Evolutionary conservation across 352 stramenopile genomes (phyloP).

Genomic region (Phytopythium aichiense): DNA sequence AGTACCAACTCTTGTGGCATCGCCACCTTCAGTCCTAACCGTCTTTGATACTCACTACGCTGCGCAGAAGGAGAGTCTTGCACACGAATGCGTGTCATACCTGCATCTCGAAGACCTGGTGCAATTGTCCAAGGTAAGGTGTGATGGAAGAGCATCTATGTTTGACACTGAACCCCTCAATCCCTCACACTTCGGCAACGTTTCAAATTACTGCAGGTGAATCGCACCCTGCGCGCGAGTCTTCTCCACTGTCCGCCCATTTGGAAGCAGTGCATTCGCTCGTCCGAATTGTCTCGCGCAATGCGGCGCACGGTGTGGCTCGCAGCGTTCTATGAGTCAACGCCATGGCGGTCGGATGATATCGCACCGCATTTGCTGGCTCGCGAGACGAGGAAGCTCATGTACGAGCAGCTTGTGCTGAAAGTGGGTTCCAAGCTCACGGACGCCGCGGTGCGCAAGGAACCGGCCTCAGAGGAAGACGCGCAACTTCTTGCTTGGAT

Average conservation of each 20-base stretch:
- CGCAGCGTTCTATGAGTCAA: constrained; percentile 52
- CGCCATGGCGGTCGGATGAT: constrained; percentile 36
- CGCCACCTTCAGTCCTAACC: background rate
- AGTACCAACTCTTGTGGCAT: background rate
- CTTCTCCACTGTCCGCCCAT: constrained; percentile 43
- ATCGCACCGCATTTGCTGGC: constrained; percentile 38
- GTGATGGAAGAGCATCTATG: background rate
- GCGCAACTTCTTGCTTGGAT: constrained; percentile 63
- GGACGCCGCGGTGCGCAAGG: constrained; percentile 18
- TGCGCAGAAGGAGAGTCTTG: constrained; percentile 24
- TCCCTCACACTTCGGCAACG: background rate
- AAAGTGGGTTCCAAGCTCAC: constrained; percentile 47
- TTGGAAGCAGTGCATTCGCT: constrained; percentile 74
- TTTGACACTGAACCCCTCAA: background rate
- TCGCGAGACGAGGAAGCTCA: constrained; percentile 32
- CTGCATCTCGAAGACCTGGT: constrained; percentile 34
- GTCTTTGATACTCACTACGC: background rate
- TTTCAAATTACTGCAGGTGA: constrained; percentile 20
- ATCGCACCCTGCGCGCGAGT: constrained; percentile 29
- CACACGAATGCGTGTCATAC: constrained; percentile 41
- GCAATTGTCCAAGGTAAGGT: background rate
- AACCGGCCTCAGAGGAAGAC: constrained; percentile 26
- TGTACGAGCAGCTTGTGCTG: constrained; percentile 66
- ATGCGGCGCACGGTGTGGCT: constrained; percentile 67
- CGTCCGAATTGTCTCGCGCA: constrained; percentile 33